Evolutionary conservation across 2,329 filamentous ascomycete genomes (phyloP), one percentile per base, ranked within the genome.

Genomic region (Ceratocystis harringtonii): DNA sequence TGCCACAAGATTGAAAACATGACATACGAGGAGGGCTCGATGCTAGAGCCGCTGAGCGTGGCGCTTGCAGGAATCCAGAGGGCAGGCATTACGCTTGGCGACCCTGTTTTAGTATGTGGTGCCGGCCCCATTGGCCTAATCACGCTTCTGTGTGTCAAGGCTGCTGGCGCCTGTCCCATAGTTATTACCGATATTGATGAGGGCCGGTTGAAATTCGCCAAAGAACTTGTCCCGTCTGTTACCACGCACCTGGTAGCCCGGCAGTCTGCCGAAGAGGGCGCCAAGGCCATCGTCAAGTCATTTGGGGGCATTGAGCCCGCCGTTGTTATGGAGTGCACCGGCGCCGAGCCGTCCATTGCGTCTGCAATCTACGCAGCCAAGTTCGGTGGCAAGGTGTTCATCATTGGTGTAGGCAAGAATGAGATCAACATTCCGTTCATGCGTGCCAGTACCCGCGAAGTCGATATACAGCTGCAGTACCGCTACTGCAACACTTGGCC

Each of bases 401-500:
- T 97, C 69, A 95, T 96, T 70, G 92, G 92, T 50, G 92, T 97
- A 2, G 94, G 92, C 70, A 92, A 89, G 81, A 92, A 94, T 74
- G 90, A 96, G 79, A 94, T 97, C 79, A 90, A 84, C 76, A 88
- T 97, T 69, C 92, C 92, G 32, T 97, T 97, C 76, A 96, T 96
- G 92, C 80, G 90, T 63, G 82, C 92, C 66, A 92, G 88, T 71
- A 92, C 92, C 5, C 84, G 89, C 69, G 94, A 97, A 78, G 88
- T 97, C 70, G 92, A 97, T 76, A 80, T 97, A 68, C 90, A 95
- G 78, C 94, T 96, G 76, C 92, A 97, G 79, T 97, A 97, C 79
- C 84, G 94, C 68, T 97, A 97, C 79, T 84, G 83, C 78, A 96
- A 97, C 79, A 96, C 90, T 25, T 97, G 92, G 92, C 94, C 92